Base-by-base conservation (phyloP, 345 rosid genomes). In the Populus simonii region DNA sequence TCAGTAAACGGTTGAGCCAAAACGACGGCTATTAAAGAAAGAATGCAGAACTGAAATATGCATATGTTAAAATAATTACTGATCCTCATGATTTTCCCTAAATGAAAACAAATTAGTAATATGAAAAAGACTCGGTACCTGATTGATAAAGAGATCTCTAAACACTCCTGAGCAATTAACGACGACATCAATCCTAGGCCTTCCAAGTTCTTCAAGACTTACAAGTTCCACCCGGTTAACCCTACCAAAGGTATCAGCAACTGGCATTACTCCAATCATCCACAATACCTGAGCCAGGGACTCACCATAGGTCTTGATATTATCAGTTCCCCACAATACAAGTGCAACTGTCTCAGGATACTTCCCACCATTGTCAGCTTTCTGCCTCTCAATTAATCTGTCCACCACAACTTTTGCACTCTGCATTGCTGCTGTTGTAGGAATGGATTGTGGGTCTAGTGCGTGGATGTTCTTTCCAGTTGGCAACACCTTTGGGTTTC, bases 391-490 rank as follows among this genome's bases (percentile, higher is more conserved):
- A 3, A 96, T 75, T 81, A 96, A 80, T 85, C 98, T 89, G 29
- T 91, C 97, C 77, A 96, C 98, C 31, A 96, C 98, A 65, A 92
- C 74, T 79, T 87, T 90, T n/a, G 98, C 99, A 84, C 98, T 96
- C 84, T 92, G 93, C 97, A 96, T 81, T 38, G 99, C 99, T 9
- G 99, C 99, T 68, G 94, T 84, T 61, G 99, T 96, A 22, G 99
- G 99, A 81, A 96, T 96, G 70, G 99, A 81, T 80, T 96, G 99
- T 70, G 99, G 99, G 78, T 96, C 99, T 82, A 96, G 85, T 7
- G 99, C 99, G 53, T 96, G 99, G 75, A 96, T 96, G 88, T 96
- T 96, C 88, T 96, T 96, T 73, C 99, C 99, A 0, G 99, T 96
- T 18, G 99, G 99, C 81, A 96, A 78, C 73, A 96, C 99, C 81